phyloP scores from a whole-genome alignment of 768 basidiomycete species.

The Hericium erinaceus region DNA sequence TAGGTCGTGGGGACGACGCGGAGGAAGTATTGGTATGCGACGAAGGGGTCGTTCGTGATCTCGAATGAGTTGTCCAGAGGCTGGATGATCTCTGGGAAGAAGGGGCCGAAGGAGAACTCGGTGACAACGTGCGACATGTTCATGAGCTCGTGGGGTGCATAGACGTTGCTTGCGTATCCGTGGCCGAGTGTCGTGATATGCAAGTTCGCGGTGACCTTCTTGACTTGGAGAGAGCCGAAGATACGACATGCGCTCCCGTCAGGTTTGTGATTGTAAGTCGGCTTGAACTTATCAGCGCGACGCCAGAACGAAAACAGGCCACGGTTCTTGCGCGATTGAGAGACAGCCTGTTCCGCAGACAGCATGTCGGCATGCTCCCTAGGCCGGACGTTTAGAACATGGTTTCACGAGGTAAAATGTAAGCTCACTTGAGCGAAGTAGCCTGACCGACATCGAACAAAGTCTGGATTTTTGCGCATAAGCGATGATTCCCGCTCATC shows the following conservation, averaged over 20 bases:
- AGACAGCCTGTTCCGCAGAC: slow-evolving; percentile 58
- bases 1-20: slow-evolving; percentile 96
- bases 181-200: slow-evolving; percentile 94
- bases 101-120: slow-evolving; percentile 94
- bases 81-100: slow-evolving; percentile 92
- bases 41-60: slow-evolving; percentile 59
- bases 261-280: slow-evolving; percentile 61
- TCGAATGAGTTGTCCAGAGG: slow-evolving; percentile 90
- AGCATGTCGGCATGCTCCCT: slow-evolving; percentile 59
- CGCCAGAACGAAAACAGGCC: slow-evolving; percentile 57
- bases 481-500: too few relatives aligned
- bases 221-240: slow-evolving; percentile 73
- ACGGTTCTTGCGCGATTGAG: slow-evolving; percentile 67
- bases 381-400: neutral
- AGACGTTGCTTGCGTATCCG: slow-evolving; percentile 80
- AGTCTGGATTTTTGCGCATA: slow-evolving; percentile 34
- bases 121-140: slow-evolving; percentile 94
- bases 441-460: slow-evolving; percentile 80
- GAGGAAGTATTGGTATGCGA: slow-evolving; percentile 91
- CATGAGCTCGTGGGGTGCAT: slow-evolving; percentile 85
- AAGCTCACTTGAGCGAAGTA: slow-evolving; percentile 42
- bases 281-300: slow-evolving; percentile 42
- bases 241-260: slow-evolving; percentile 79
- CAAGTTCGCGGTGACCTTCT: slow-evolving; percentile 89
- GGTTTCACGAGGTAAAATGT: slow-evolving; percentile 13